Percentiles rank a stretch among this genome's conserved stretches.
Evolutionary conservation across 2,329 filamentous ascomycete genomes (phyloP).

Genomic region (Ophiocordyceps camponoti-saundersi): DNA sequence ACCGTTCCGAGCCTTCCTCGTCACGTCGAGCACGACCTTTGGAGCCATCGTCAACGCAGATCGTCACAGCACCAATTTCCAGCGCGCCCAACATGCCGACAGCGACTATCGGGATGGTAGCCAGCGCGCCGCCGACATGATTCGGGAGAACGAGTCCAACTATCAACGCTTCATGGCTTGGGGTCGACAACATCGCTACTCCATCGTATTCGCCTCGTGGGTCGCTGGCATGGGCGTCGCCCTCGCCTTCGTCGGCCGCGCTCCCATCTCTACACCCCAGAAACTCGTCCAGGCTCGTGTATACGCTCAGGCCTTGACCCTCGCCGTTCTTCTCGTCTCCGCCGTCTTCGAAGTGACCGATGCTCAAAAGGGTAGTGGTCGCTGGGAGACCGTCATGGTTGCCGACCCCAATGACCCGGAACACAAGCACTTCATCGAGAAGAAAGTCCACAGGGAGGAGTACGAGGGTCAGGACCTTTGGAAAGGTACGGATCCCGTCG

Average conservation of each 20-base stretch:
- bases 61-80: conserved; percentile 45
- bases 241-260: conserved; percentile 59
- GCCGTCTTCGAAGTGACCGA: conserved; percentile 71
- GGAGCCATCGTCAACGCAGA: conserved; percentile 80
- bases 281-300: conserved; percentile 91
- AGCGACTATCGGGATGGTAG: conserved; percentile 48
- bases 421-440: conserved; percentile 72
- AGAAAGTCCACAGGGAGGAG: conserved; percentile 71
- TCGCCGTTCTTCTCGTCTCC: conserved; percentile 67
- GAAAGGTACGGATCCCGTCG: conserved; percentile 45
- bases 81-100: conserved; percentile 51
- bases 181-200: conserved; percentile 68
- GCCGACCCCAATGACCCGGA: conserved; percentile 66
- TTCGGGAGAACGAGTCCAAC: conserved; percentile 36
- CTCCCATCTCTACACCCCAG: conserved; percentile 57
- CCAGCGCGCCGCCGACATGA: conserved; percentile 34
- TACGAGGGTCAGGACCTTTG: conserved; percentile 86
- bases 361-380: conserved; percentile 54
- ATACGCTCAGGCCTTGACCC: conserved; percentile 78
- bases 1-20: conserved; percentile 81
- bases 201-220: conserved; percentile 71
- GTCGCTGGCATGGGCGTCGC: conserved; percentile 62
- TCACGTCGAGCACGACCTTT: conserved; percentile 70
- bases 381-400: conserved; percentile 74
- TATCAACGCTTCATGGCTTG: conserved; percentile 51